Conservation (phyloP, 2,329 filamentous ascomycete species). For the Albifimbria verrucaria region DNA sequence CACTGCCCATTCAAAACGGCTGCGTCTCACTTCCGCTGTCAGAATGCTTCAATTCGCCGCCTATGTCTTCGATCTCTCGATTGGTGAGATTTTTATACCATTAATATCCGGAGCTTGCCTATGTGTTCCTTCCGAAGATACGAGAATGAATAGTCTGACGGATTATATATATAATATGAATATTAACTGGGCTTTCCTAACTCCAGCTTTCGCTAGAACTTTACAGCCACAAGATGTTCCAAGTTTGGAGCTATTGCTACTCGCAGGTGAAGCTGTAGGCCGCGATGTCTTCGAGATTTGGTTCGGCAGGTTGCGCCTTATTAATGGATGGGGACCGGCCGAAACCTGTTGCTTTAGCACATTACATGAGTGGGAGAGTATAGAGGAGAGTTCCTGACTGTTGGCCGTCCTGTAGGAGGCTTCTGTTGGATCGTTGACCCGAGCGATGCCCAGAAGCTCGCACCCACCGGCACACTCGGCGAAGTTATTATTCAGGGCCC, state of each 20-base stretch:
- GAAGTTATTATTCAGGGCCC: conserved; percentile 25
- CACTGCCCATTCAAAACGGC: conserved; percentile 2
- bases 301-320: conserved; percentile 4
- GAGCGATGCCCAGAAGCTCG: conserved; percentile 14
- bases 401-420: no score
- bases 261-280: no score
- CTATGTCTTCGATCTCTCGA: neutral
- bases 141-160: conserved; percentile 2
- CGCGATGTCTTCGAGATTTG: no score
- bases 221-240: no score
- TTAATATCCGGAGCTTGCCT: neutral
- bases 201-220: no score
- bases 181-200: no score
- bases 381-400: no score
- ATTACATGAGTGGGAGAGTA: neutral
- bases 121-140: conserved; percentile 5
- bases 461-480: conserved; percentile 17
- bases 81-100: neutral
- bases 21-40: conserved; percentile 3
- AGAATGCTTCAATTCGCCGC: conserved; percentile 7
- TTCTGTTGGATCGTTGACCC: conserved; percentile 20
- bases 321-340: conserved; percentile 16
- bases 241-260: no score
- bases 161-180: neutral
- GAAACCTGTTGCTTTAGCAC: conserved; percentile 4